Evolutionary conservation across 495 filamentous ascomycete species (phyloP), one percentile per base, ranked within the genome.

Genomic region (Geoglossum glabrum): DNA sequence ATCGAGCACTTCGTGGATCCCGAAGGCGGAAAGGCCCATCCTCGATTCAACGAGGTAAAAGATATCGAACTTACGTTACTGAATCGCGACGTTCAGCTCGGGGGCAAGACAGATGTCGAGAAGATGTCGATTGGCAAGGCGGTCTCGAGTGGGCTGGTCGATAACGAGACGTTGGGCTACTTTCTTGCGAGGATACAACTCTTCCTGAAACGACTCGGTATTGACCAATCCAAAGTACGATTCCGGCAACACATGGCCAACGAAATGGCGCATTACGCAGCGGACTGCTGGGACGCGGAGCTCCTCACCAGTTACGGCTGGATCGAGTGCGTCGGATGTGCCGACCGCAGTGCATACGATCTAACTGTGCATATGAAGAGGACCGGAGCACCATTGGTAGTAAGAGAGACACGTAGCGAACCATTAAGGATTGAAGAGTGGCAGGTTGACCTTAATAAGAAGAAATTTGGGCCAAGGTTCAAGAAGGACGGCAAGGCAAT

Each of bases 151-250:
- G 74, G 77, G 9, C 64, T 85, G 19, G 82, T 90, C 10, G 84
- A 90, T 66, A 90, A 87, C 69, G 85, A 90, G 72, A 88, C 85
- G 0, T 75, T 90, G n/a, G 86, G 85, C 50, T 90, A 90, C 72
- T 90, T 90, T 73, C 73, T 90, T 34, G 86, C 79, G 49, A 78
- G 85, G 49, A 88, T 89, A 59, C 80, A 83, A 58, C 72, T 78
- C 23, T 90, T 89, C 76, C 71, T 90, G 38, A 61, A 76, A 56
- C 80, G 77, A 66, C 70, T 90, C 45, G 86, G 86, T 61, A 70
- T 84, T 11, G 83, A 90, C 64, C 69, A 70, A 62, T 72, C 65
- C 52, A 88, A 88, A 72, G 73, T 90, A 36, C 83, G 86, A 27
- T 90, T 90, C 76, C 76, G 85, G 52, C 84, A 90, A 67, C 86